Evolutionary conservation across 225 moss, liverwort and hornwort species (phyloP).

Genomic region (Sphagnum tenellum): DNA sequence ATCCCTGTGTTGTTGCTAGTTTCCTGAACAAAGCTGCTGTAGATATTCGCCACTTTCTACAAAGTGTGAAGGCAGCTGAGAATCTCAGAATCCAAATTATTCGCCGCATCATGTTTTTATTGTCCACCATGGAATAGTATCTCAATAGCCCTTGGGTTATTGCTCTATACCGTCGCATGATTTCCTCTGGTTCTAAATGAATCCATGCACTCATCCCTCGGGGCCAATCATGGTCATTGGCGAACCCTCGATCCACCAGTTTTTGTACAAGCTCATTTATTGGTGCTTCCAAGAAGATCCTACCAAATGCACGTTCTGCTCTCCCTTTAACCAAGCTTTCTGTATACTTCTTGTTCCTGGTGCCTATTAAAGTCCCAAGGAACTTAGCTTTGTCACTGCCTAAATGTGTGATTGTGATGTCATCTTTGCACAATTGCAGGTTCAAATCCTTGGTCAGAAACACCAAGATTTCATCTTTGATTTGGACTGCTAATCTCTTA

Average conservation of each 20-base stretch:
- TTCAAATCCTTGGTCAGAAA: constrained; percentile 27
- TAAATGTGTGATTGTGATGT: constrained; percentile 27
- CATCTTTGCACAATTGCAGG: constrained; percentile 18
- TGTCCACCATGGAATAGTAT: constrained; percentile 49
- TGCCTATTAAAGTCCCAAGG: constrained; percentile 32
- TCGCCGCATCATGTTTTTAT: constrained; percentile 52
- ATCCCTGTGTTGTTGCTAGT: constrained; percentile 21
- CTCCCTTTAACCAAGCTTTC: constrained; percentile 21
- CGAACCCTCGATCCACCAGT: constrained; percentile 48
- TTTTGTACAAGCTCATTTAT: constrained; percentile 42
- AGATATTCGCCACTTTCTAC: constrained; percentile 52
- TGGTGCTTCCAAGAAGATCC: constrained; percentile 46
- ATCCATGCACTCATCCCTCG: constrained; percentile 62
- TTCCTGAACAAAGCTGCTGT: constrained; percentile 47
- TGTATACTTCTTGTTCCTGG: constrained; percentile 30
- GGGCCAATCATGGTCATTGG: constrained; percentile 33
- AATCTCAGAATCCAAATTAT: constrained; percentile 53
- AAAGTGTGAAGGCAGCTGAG: constrained; percentile 56
- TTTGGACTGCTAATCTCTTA: constrained; percentile 31
- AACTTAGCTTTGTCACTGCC: constrained; percentile 33
- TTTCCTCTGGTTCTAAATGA: constrained; percentile 41
- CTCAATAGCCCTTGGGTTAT: constrained; percentile 24
- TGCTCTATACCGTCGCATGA: constrained; percentile 35
- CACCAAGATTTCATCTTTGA: constrained; percentile 16
- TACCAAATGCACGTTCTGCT: constrained; percentile 17